A percentile compares a stretch with the other conserved stretches of the same genome.
phyloP scores from a whole-genome alignment of 441 rosid species.

The Dalechampia spathulata region DNA sequence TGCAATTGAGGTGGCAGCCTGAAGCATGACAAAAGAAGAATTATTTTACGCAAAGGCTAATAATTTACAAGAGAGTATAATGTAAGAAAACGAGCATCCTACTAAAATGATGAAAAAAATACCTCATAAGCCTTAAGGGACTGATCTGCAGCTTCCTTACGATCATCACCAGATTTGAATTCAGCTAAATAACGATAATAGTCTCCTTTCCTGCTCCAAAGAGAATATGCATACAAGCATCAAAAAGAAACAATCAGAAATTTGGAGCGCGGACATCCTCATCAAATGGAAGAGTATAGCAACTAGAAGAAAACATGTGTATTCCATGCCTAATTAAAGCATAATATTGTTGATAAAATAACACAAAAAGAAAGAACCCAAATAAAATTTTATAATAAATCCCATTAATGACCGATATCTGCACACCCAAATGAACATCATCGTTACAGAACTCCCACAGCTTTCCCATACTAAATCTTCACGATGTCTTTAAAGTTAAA shows the following conservation, averaged over 20 bases:
- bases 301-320: too few relatives aligned
- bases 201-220: slow-evolving; percentile 72
- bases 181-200: slow-evolving; percentile 82
- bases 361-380: too few relatives aligned
- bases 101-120: neutral
- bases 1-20: slow-evolving; percentile 71
- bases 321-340: too few relatives aligned
- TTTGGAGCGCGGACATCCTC: too few relatives aligned
- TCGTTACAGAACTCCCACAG: too few relatives aligned
- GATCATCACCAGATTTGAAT: slow-evolving; percentile 58
- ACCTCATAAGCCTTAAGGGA: slow-evolving; percentile 91
- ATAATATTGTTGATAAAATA: too few relatives aligned
- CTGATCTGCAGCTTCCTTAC: slow-evolving; percentile 84
- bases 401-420: too few relatives aligned
- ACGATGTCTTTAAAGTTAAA: too few relatives aligned
- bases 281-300: too few relatives aligned
- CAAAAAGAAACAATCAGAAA: neutral
- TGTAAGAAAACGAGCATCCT: neutral
- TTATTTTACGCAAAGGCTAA: neutral
- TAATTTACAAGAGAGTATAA: neutral
- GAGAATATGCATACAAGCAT: neutral
- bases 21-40: slow-evolving; percentile 17
- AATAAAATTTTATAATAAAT: too few relatives aligned
- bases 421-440: too few relatives aligned
- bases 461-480: too few relatives aligned